These are phyloP conservation scores for Lepidium sativum DNA, from an alignment of 345 rosid species.

Conservation along the genomic window DNA sequence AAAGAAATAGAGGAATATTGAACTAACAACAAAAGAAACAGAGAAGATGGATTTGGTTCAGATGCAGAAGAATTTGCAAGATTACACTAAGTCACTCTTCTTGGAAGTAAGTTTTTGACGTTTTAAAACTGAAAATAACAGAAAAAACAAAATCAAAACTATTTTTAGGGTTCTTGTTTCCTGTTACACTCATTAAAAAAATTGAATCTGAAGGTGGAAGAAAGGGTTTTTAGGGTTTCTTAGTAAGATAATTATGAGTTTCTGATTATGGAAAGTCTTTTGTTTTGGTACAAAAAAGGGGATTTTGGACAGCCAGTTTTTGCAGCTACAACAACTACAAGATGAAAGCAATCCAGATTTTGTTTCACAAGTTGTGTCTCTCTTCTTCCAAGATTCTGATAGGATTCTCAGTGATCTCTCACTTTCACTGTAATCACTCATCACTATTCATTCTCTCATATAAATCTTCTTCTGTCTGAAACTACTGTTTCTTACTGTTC, in stretches of 20 bases:
- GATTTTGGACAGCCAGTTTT: constrained; percentile 71
- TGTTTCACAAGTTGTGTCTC: constrained; percentile 85
- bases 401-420: constrained; percentile 83
- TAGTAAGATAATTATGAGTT: not conserved
- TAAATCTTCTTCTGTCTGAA: not conserved
- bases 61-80: constrained; percentile 74
- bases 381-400: constrained; percentile 89
- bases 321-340: constrained; percentile 83
- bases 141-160: not conserved
- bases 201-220: not conserved
- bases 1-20: constrained; percentile 13
- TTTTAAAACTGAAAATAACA: not conserved
- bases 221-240: not conserved
- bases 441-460: not conserved
- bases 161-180: not conserved
- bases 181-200: not conserved
- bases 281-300: constrained; percentile 42
- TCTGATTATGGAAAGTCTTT: not conserved
- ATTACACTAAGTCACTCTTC: constrained; percentile 69
- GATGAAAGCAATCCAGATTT: constrained; percentile 98
- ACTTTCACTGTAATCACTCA: constrained; percentile 44
- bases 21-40: not conserved
- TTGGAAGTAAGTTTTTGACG: constrained; percentile 42
- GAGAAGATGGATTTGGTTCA: constrained; percentile 60
- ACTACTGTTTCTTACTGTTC: not conserved